Evolutionary conservation across 2,329 filamentous ascomycete species (phyloP).

Genomic region (Alternaria infectoria): DNA sequence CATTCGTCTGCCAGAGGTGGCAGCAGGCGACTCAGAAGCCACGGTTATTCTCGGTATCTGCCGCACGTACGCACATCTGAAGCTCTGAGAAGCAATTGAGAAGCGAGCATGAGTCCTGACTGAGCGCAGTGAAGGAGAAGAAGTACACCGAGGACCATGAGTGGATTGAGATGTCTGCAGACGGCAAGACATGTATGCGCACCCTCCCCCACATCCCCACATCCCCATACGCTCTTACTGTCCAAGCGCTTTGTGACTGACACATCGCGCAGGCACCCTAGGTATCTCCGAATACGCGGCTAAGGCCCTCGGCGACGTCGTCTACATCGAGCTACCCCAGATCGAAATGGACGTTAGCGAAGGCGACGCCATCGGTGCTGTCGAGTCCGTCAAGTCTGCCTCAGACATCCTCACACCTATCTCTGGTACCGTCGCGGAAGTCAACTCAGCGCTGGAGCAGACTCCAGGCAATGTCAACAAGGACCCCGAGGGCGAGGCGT

Average conservation of each 20-base stretch:
- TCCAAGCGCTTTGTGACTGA: not conserved
- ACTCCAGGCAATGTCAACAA: slow-evolving; percentile 88
- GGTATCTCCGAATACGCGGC: slow-evolving; percentile 94
- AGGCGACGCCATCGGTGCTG: slow-evolving; percentile 88
- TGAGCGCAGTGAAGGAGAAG: slow-evolving; percentile 66
- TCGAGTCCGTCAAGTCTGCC: slow-evolving; percentile 98
- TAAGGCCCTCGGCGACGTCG: slow-evolving; percentile 90
- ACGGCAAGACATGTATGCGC: slow-evolving; percentile 75
- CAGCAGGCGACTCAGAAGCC: slow-evolving; percentile 27
- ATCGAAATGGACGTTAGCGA: slow-evolving; percentile 70
- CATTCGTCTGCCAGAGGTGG: slow-evolving; percentile 35
- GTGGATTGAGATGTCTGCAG: slow-evolving; percentile 88
- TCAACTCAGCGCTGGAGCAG: slow-evolving; percentile 79
- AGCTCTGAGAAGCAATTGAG: slow-evolving; percentile 6
- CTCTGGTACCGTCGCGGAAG: slow-evolving; percentile 73
- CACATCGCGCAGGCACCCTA: slow-evolving; percentile 60
- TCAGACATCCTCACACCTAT: slow-evolving; percentile 94
- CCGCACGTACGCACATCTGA: slow-evolving; percentile 33
- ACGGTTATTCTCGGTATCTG: slow-evolving; percentile 50
- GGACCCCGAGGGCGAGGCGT: slow-evolving; percentile 86
- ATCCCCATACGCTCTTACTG: slow-evolving; percentile 6
- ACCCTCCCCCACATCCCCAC: not conserved
- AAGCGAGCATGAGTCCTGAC: slow-evolving; percentile 19
- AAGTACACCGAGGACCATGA: slow-evolving; percentile 98
- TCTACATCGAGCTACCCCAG: slow-evolving; percentile 93